Evolutionary conservation across 768 basidiomycete species (phyloP), one percentile per base, ranked within the genome.

Genomic region (Lanmaoa pseudosensibilis): DNA sequence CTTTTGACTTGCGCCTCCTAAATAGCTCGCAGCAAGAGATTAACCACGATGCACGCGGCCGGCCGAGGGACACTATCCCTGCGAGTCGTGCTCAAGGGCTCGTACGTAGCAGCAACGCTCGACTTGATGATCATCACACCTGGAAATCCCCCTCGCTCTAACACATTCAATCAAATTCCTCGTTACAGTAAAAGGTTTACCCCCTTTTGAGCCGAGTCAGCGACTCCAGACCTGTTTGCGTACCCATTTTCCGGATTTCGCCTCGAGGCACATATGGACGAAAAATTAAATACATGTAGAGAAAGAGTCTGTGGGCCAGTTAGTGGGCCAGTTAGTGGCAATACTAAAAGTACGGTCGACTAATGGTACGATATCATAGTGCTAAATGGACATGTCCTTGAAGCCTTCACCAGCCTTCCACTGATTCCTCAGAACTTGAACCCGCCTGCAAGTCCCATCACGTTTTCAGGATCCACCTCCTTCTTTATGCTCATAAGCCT

Each of bases 391-490:
- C 27, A 64, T n/a, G 54, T 61, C 52, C 43, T n/a, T n/a, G n/a
- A 30, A 46, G 40, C 36, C 19, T 23, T 33, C 13, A n/a, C 48
- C 15, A 51, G 46, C n/a, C 39, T 36, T 16, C 16, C n/a, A 21
- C 4, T 9, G 37, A 16, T 38, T n/a, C 16, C 19, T 73, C 58
- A 78, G 44, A 83, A 70, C 69, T 85, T 87, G 68, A 79, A 87
- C 8, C 86, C 87, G 6, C 86, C 86, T n/a, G 86, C 77, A 18
- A 86, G 78, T 16, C 77, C 79, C 85, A 89, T 88, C 39, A 87
- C 76, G 61, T 82, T 77, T 10, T 70, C 49, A 0, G 86, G 86
- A 66, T 89, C 87, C 50, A 82, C 74, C 21, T 46, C 52, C 54
- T 57, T 62, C 63, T 80, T 83, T 16, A 86, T 66, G 12, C 50